Evolutionary conservation across 164 flowering plant genomes (phyloP), one percentile per base, ranked within the genome.

Genomic region (Protea cynaroides): DNA sequence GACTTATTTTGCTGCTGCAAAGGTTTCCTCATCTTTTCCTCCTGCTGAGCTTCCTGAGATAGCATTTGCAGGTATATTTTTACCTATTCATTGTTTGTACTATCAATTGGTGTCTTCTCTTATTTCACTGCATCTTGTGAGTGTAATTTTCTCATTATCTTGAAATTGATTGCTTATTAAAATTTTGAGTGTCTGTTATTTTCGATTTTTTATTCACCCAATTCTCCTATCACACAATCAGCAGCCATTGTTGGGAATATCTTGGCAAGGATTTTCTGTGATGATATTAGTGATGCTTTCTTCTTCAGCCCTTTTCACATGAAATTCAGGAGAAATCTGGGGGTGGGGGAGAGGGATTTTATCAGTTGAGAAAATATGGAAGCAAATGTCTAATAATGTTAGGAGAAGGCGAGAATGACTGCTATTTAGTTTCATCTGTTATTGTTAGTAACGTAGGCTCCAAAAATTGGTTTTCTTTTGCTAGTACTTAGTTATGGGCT

Each of bases 1-100:
- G 77, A 62, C 69, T 54, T 94, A 91, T 77, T 91, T 83, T 75
- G 99, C 97, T 69, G 96, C 99, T 80, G 97, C 99, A 71, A 94
- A 94, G 74, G 75, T 84, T 71, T 88, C 96, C 12, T 81, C 97
- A 50, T 91, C 97, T 13, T 91, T 94, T 75, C 99, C 97, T 44
- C 74, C 92, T 55, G 78, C 90, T 60, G 88, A 85, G 11, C 80
- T 86, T 67, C 96, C 97, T 47, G 99, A 94, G 82, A 85, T 94
- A 72, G 97, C 97, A 72, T 91, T 94, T 85, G 99, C 99, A 73
- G 99, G 99, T 94, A 77, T n/a, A 1, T 60, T 61, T 37, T 46
- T 13, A 47, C 64, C 38, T 15, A 23, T 51, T 64, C 29, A 53
- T 58, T 47, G 47, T 46, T 43, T 34, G 38, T 0, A 13, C 8